A percentile compares a stretch with the other conserved stretches of the same genome.
Evolutionary conservation across 768 basidiomycete species (phyloP).

Genomic region (Leccinellum luteum): DNA sequence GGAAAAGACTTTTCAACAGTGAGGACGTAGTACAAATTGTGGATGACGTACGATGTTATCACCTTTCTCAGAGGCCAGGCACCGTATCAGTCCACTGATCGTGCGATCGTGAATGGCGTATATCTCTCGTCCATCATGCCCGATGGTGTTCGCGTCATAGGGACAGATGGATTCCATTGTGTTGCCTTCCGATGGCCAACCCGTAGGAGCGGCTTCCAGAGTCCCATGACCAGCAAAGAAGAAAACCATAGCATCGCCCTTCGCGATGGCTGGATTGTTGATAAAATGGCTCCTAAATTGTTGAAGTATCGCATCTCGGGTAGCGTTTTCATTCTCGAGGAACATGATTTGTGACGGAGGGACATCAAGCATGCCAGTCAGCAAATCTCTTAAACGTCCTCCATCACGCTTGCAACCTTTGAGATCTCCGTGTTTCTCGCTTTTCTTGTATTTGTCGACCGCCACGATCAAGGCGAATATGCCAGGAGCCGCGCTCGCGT

Average conservation of each 20-base stretch:
- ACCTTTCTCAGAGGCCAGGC: constrained; percentile 15
- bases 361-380: constrained; percentile 13
- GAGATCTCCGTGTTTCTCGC: background rate
- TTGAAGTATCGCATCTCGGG: constrained; percentile 1
- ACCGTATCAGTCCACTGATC: constrained; percentile 14
- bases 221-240: constrained; percentile 20
- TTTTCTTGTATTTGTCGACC: constrained; percentile 11
- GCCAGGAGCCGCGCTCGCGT: constrained; percentile 4
- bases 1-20: background rate
- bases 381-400: constrained; percentile 5
- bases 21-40: background rate
- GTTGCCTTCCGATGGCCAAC: constrained; percentile 13
- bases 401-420: constrained; percentile 20
- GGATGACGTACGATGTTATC: constrained; percentile 16
- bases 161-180: constrained; percentile 19
- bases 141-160: constrained; percentile 7
- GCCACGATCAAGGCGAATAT: constrained; percentile 20
- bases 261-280: constrained; percentile 5
- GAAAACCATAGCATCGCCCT: constrained; percentile 19
- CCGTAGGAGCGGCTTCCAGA: constrained; percentile 4
- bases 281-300: constrained; percentile 12
- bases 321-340: constrained; percentile 18
- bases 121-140: constrained; percentile 1
- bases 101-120: constrained; percentile 16
- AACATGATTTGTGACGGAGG: constrained; percentile 11